Evolutionary conservation across 352 stramenopile species (phyloP), one percentile per base, ranked within the genome.

Genomic region (Thalassiosira gravida): DNA sequence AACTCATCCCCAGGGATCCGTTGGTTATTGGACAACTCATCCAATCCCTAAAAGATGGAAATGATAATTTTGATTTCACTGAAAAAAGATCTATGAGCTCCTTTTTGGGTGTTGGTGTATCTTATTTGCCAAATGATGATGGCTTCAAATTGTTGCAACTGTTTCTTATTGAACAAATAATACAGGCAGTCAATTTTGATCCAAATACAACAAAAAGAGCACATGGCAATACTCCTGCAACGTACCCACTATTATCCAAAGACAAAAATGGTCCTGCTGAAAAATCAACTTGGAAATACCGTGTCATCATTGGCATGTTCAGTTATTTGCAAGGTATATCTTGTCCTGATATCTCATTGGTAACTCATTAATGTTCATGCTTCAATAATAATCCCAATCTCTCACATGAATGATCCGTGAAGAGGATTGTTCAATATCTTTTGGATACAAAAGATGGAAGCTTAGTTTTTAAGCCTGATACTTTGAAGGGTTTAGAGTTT

Each of bases 281-380:
- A 8, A 52, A 69, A 18, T 9, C 11, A 0, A 13, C 25, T 14
- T 80, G 71, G 61, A 63, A 62, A 8, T 68, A 74, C 22, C 55
- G 75, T 9, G 70, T 65, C 16, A 42, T 83, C 16, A 66, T 88
- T 16, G 81, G 81, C 1, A 88, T 80, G 56, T 32, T 88, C 7
- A 61, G 55, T 3, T 89, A 80, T 61, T 57, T 90, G 0, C 56
- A 72, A 24, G 58, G 39, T 0, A 56, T 8, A 25, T 64, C 56
- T 11, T 30, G 73, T 5, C 64, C 64, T 18, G 74, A 89, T 11
- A 83, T 87, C 22, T 20, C 65, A 0, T 76, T 80, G 20, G 77
- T 64, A n/a, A 50, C 68, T 0, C 80, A 88, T 65, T 80, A 90
- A 70, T 75, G 55, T 62, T 67, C 67, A 16, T n/a, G 76, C 11